Base-by-base conservation (phyloP, 805 yeast genomes). In the Suhomyces xylopsoci region DNA sequence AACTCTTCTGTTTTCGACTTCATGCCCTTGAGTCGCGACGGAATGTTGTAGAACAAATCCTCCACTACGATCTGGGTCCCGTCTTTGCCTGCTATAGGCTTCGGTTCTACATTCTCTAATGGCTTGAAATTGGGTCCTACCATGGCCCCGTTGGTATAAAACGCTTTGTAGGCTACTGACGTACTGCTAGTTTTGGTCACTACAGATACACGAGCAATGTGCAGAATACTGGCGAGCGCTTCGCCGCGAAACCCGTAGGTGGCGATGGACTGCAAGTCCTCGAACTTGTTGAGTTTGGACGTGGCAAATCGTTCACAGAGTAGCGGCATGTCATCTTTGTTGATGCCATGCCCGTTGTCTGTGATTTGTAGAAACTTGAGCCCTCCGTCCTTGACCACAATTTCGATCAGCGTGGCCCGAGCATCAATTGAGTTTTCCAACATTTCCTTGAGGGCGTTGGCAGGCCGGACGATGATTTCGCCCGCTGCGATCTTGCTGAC, bases 191-290 rank as follows among this genome's bases (percentile, higher is more conserved):
- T 82, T 67, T 88, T 91, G 0, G 97, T 89, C 1, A 85, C 78
- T 5, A 94, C 96, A 0, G 90, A 78, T 1, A 94, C 72, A 53
- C 91, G 86, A 0, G 97, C 79, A 19, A 94, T 86, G 63, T 93
- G 97, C 0, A 97, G 90, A 7, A 94, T 92, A 64, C 94, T 85
- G 1, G 98, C 97, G 47, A 94, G 74, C 0, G 99, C 99, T 68
- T 94, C 99, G 14, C 99, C 99, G 51, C 99, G 78, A 66, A 94
- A 94, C 4, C 99, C 99, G 66, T 90, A 90, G 0, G 98, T 92
- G 20, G 80, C 73, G 22, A 94, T 81, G 3, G 77, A 66, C 48
- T 74, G 73, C 53, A 94, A 77, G 65, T 94, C 99, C 48, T 88
- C 93, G 65, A 88, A 93, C 7, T 70, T 76, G 0, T 69, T 55